Conservation (phyloP, 163 green algal genomes). For the Coccomyxa subellipsoidea region DNA sequence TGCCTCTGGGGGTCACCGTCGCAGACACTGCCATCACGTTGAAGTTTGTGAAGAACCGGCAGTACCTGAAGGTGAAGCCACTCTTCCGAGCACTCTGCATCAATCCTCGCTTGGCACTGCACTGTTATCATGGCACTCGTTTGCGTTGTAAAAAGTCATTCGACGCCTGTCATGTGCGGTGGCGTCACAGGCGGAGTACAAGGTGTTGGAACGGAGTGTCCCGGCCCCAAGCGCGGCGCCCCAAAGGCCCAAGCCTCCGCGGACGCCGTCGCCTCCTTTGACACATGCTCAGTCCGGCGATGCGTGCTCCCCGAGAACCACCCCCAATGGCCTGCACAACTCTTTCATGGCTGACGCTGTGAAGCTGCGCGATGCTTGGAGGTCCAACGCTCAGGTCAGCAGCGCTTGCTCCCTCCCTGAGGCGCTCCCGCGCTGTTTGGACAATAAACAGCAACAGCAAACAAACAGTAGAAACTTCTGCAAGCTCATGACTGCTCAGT, state of each 20-base stretch:
- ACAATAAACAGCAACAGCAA: too few species aligned
- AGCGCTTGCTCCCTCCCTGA: neutral
- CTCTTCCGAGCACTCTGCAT: too few species aligned
- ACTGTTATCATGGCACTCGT: too few species aligned
- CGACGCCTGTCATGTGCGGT: neutral
- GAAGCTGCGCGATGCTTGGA: neutral
- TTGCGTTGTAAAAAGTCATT: too few species aligned
- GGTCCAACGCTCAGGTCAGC: neutral
- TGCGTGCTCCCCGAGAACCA: neutral
- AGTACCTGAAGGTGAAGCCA: slow-evolving; percentile 18
- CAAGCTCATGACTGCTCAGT: too few species aligned
- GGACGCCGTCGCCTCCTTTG: neutral
- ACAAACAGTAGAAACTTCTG: too few species aligned
- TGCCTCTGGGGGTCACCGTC: slow-evolving; percentile 22
- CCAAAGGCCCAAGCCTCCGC: neutral
- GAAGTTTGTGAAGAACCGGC: slow-evolving; percentile 29
- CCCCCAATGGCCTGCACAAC: neutral
- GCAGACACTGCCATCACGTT: slow-evolving; percentile 19
- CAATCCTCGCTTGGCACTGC: too few species aligned
- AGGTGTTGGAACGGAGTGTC: neutral
- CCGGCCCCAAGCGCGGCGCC: neutral
- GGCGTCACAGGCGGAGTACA: neutral
- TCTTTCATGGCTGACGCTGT: slow-evolving; percentile 12
- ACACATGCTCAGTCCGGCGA: neutral
- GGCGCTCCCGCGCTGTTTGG: too few species aligned